A percentile compares a stretch with the other conserved stretches of the same genome.
Evolutionary conservation across 202 grass and related monocot species (phyloP).

Genomic region (Elaeis oleifera): DNA sequence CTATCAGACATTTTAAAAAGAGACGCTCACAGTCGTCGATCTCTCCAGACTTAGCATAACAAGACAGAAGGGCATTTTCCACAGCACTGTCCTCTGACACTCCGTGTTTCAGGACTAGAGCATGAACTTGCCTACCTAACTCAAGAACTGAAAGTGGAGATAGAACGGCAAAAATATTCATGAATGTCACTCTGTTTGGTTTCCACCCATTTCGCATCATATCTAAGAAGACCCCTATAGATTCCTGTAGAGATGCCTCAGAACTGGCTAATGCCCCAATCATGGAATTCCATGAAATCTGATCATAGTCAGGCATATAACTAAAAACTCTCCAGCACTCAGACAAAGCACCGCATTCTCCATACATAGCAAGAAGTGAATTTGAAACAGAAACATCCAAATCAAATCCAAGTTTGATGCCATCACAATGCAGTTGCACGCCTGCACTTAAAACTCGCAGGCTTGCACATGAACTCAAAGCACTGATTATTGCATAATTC

Average conservation of each 20-base stretch:
- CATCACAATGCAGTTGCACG: conserved; percentile 50
- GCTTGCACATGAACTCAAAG: conserved; percentile 64
- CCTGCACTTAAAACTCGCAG: conserved; percentile 47
- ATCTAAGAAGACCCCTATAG: conserved; percentile 40
- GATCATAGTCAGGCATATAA: conserved; percentile 45
- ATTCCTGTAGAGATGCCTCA: conserved; percentile 31
- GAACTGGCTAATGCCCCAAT: conserved; percentile 53
- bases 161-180: conserved; percentile 55
- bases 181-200: conserved; percentile 69
- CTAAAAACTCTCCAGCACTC: conserved; percentile 63
- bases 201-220: conserved; percentile 49
- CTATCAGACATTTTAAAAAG: conserved; percentile 50
- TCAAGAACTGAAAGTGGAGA: conserved; percentile 45
- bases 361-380: conserved; percentile 64
- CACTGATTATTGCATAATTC: conserved; percentile 56
- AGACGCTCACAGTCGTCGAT: conserved; percentile 44
- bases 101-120: conserved; percentile 52
- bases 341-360: conserved; percentile 42
- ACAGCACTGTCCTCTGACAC: conserved; percentile 42
- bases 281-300: conserved; percentile 75
- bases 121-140: conserved; percentile 59
- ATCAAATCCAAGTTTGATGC: conserved; percentile 57
- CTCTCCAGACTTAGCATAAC: conserved; percentile 69
- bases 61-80: conserved; percentile 68
- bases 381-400: conserved; percentile 71